A percentile compares a stretch with the other conserved stretches of the same genome.
phyloP scores from a whole-genome alignment of 2,329 filamentous ascomycete genomes.

The Botrytis hyacinthi region DNA sequence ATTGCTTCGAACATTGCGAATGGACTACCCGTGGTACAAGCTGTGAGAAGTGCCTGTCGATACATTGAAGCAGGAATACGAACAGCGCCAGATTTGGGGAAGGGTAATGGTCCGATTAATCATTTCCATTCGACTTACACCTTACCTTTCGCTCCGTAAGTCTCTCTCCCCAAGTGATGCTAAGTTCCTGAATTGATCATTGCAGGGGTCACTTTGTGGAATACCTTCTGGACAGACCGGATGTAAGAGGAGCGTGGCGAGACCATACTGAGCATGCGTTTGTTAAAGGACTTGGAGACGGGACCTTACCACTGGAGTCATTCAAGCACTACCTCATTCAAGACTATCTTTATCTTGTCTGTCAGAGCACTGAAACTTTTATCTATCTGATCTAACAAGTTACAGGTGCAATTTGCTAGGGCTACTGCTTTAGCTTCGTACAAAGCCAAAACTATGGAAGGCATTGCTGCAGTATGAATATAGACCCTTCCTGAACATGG shows the following conservation, averaged over 20 bases:
- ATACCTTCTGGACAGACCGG: slow-evolving; percentile 72
- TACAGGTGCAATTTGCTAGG: slow-evolving; percentile 77
- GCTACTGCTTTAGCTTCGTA: slow-evolving; percentile 84
- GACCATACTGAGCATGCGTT: slow-evolving; percentile 80
- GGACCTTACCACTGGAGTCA: slow-evolving; percentile 68
- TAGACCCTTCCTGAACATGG: neutral
- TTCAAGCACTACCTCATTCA: slow-evolving; percentile 91
- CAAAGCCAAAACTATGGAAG: slow-evolving; percentile 71
- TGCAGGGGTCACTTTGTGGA: slow-evolving; percentile 74
- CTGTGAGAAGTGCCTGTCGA: slow-evolving; percentile 65
- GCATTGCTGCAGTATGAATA: slow-evolving; percentile 64
- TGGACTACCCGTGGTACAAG: slow-evolving; percentile 53
- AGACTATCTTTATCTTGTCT: slow-evolving; percentile 84
- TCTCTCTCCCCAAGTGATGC: neutral
- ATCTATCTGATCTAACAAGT: neutral
- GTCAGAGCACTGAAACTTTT: slow-evolving; percentile 28
- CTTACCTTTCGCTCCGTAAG: slow-evolving; percentile 62
- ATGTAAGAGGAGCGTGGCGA: slow-evolving; percentile 73
- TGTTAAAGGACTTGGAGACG: slow-evolving; percentile 71
- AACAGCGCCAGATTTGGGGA: slow-evolving; percentile 45
- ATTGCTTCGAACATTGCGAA: slow-evolving; percentile 71
- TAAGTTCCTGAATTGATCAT: neutral
- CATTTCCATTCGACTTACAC: slow-evolving; percentile 72
- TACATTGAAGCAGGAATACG: slow-evolving; percentile 72
- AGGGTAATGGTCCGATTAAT: slow-evolving; percentile 70